Percentiles rank a stretch among this genome's conserved stretches.
These are phyloP conservation scores for Fusarium burgessii DNA, from an alignment of 2,329 filamentous ascomycete species.

Conservation along the genomic window DNA sequence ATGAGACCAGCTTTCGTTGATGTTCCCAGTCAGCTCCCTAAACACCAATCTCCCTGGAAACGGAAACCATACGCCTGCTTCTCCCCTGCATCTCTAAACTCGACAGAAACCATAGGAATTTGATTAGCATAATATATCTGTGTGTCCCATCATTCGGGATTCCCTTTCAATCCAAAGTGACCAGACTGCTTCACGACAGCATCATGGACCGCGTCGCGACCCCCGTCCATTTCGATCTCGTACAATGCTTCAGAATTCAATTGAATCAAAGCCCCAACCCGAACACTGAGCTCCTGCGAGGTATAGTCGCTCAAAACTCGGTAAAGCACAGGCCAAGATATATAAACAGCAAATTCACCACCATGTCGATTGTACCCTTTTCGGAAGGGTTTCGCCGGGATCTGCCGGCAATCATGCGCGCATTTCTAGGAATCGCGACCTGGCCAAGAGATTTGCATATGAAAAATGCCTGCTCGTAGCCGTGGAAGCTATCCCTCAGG, in stretches of 20 bases:
- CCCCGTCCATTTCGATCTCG: slow-evolving; percentile 25
- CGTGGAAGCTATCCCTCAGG: slow-evolving; percentile 24
- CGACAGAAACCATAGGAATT: slow-evolving; percentile 32
- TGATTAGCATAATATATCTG: slow-evolving; percentile 17
- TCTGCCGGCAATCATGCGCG: slow-evolving; percentile 14
- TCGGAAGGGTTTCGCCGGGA: slow-evolving; percentile 19
- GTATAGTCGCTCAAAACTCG: slow-evolving; percentile 38
- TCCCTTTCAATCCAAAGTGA: slow-evolving; percentile 17
- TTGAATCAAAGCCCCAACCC: slow-evolving; percentile 28
- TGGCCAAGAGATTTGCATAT: slow-evolving; percentile 25
- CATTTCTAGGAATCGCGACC: slow-evolving; percentile 20
- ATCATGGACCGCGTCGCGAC: slow-evolving; percentile 16
- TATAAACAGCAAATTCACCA: slow-evolving; percentile 37
- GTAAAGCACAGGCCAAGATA: slow-evolving; percentile 30
- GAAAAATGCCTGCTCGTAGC: slow-evolving; percentile 19
- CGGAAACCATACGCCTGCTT: slow-evolving; percentile 39
- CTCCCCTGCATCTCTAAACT: slow-evolving; percentile 22
- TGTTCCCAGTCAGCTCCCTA: slow-evolving; percentile 34
- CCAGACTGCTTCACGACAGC: slow-evolving; percentile 14
- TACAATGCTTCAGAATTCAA: slow-evolving; percentile 31
- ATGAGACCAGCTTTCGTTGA: slow-evolving; percentile 17
- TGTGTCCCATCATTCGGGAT: slow-evolving; percentile 14
- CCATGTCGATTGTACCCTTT: slow-evolving; percentile 30
- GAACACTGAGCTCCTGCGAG: slow-evolving; percentile 33
- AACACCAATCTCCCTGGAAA: slow-evolving; percentile 40